phyloP scores from a whole-genome alignment of 352 stramenopile genomes.

The Plasmopara halstedii region DNA sequence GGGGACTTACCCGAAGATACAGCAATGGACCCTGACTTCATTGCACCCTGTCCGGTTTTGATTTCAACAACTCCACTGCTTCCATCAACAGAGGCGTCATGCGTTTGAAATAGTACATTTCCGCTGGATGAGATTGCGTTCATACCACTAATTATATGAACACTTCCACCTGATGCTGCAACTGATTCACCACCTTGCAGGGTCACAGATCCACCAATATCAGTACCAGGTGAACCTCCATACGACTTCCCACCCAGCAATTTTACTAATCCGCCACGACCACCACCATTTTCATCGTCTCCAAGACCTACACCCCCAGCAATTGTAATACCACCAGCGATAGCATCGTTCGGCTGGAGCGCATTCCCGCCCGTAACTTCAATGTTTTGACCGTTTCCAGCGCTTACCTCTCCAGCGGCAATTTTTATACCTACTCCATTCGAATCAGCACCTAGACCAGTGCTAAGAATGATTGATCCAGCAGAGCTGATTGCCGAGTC shows the following conservation, averaged over 20 bases:
- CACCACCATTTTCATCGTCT: constrained; percentile 30
- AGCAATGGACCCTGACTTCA: constrained; percentile 18
- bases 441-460: constrained; percentile 29
- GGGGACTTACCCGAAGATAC: constrained; percentile 20
- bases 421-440: constrained; percentile 34
- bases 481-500: constrained; percentile 21
- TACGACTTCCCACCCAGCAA: constrained; percentile 39
- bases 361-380: constrained; percentile 34
- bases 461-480: constrained; percentile 42
- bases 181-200: constrained; percentile 33
- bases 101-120: constrained; percentile 26
- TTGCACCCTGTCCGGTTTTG: constrained; percentile 16
- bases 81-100: constrained; percentile 22
- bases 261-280: constrained; percentile 32
- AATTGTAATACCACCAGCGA: constrained; percentile 32
- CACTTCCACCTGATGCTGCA: constrained; percentile 33
- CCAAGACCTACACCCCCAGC: constrained; percentile 31
- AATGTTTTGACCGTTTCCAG: constrained; percentile 28
- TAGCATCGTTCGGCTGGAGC: constrained; percentile 25
- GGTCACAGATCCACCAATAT: constrained; percentile 35
- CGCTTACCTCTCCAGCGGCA: constrained; percentile 25
- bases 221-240: constrained; percentile 25
- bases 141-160: constrained; percentile 37
- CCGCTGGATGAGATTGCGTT: constrained; percentile 44
- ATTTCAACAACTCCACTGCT: constrained; percentile 30